phyloP scores from a whole-genome alignment of 2,329 filamentous ascomycete species.

The Diaporthe amygdali region DNA sequence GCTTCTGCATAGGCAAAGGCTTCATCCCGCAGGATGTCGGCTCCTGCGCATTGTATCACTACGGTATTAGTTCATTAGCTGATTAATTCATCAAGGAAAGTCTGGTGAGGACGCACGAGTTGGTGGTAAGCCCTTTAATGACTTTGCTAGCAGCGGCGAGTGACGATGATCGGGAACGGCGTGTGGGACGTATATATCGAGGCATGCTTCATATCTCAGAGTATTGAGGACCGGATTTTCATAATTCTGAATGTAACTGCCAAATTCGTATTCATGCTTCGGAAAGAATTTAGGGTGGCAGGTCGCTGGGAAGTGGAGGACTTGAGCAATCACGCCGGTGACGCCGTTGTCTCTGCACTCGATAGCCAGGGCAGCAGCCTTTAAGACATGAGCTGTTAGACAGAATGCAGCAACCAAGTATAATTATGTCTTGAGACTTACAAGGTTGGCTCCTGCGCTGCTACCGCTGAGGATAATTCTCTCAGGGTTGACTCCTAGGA shows the following conservation, averaged over 20 bases:
- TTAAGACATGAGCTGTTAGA: neutral
- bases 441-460: conserved; percentile 2
- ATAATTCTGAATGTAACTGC: neutral
- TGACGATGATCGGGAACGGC: neutral
- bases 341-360: neutral
- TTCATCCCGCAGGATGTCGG: neutral
- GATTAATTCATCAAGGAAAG: neutral
- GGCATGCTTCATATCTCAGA: neutral
- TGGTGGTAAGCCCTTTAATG: neutral
- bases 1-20: neutral
- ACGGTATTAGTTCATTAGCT: neutral
- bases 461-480: neutral
- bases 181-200: neutral
- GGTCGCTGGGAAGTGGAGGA: neutral
- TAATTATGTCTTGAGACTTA: neutral
- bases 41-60: conserved; percentile 10
- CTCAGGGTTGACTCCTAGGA: neutral
- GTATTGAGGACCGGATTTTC: neutral
- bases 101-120: neutral
- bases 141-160: neutral
- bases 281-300: conserved; percentile 1
- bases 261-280: neutral
- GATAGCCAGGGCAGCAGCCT: neutral
- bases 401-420: accelerated
- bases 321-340: neutral